A percentile compares a stretch with the other conserved stretches of the same genome.
These are phyloP conservation scores for Ochetophila trinervis DNA, from an alignment of 306 rosid genomes.

Conservation along the genomic window DNA sequence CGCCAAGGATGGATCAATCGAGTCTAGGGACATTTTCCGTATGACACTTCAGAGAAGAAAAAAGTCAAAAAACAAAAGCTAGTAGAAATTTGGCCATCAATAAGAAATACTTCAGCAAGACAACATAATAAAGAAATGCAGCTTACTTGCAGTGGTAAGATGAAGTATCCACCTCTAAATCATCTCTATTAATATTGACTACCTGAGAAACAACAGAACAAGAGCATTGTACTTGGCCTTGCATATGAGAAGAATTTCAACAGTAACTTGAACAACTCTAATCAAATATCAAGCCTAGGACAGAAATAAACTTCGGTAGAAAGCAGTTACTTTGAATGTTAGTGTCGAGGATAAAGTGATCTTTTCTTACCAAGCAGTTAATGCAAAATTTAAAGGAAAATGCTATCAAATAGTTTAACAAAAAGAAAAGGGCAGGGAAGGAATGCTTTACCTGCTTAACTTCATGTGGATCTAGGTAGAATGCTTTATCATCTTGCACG, in stretches of 20 bases:
- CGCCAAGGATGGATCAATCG: conserved; percentile 91
- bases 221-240: neutral
- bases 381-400: too few relatives aligned
- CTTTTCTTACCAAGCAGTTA: too few relatives aligned
- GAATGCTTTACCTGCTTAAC: conserved; percentile 58
- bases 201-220: conserved; percentile 42
- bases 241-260: neutral
- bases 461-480: conserved; percentile 96
- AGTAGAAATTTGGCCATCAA: neutral
- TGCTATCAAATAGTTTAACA: too few relatives aligned
- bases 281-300: too few relatives aligned
- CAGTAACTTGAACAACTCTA: too few relatives aligned
- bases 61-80: neutral
- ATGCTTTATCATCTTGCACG: conserved; percentile 76
- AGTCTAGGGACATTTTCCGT: conserved; percentile 68
- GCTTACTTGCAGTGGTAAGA: conserved; percentile 91
- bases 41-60: conserved; percentile 38
- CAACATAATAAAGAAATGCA: conserved; percentile 11
- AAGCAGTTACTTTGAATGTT: too few relatives aligned
- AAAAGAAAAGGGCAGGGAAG: neutral
- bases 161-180: conserved; percentile 63
- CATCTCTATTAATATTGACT: conserved; percentile 47
- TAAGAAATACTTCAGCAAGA: conserved; percentile 3
- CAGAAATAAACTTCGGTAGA: too few relatives aligned
- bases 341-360: neutral